Evolutionary conservation across 192 early-diverging fungal genomes (phyloP), one percentile per base, ranked within the genome.

Genomic region (Linnemannia schmuckeri): DNA sequence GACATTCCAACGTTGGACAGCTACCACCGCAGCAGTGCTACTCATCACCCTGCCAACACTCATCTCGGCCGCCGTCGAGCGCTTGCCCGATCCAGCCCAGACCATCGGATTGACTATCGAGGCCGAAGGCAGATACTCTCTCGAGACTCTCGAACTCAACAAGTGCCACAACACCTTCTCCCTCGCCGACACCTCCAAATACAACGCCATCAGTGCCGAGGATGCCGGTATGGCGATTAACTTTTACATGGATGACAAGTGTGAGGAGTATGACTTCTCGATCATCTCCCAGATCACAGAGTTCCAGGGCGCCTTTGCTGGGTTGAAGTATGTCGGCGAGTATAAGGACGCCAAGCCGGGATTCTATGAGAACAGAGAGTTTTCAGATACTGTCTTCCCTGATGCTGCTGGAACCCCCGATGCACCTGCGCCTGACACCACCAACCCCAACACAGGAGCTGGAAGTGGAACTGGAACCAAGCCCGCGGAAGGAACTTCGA

Each of bases 241-340:
- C 52, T 87, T 81, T 24, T 87, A 81, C 38, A 42, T 72, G 42
- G 85, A 87, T 27, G 79, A 81, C n/a, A n/a, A 80, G 9, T 87
- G 85, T 30, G 61, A 80, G 22, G 85, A 87, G 57, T 87, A 78
- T 72, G 85, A 87, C 3, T 87, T 78, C n/a, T 81, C 85, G 3
- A 42, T 87, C 15, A n/a, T 52, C 15, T 78, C 76, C 22, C 75
- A 78, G 33, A 38, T 81, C 30, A 24, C n/a, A 18, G 35, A 77
- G 47, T 87, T 44, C 33, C 33, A 33, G 0, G 80, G 80, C 7
- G 54, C 55, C 1, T 87, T 87, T 74, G 79, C 79, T 6, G 54
- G 47, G 20, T 4, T 72, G 57, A 81, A 78, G 33, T 87, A 87
- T 41, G 68, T 75, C 0, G 85, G 85, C 3, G 46, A 80, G 85